Conservation (phyloP, 768 basidiomycete species). For the Collybia mongolica region DNA sequence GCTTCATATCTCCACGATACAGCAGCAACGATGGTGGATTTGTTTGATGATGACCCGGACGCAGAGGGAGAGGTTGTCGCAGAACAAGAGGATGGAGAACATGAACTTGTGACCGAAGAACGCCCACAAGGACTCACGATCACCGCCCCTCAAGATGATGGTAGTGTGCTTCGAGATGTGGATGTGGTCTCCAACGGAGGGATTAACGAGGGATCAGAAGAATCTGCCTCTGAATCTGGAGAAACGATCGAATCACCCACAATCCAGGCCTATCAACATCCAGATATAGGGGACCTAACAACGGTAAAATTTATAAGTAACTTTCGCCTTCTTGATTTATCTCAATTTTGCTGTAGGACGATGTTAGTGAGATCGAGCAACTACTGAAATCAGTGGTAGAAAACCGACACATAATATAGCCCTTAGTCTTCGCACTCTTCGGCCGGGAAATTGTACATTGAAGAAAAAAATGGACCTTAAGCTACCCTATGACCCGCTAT, state of each 20-base stretch:
- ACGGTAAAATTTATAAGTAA: conserved; percentile 1
- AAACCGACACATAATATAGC: not conserved
- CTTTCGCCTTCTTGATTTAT: not conserved
- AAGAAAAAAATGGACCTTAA: too few relatives aligned
- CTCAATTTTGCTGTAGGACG: conserved; percentile 4
- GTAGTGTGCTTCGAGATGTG: too few relatives aligned
- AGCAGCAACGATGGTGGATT: not conserved
- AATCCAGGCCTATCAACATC: not conserved
- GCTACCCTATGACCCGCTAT: not conserved
- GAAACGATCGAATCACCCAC: not conserved
- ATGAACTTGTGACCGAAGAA: not conserved
- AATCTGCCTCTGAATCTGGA: not conserved
- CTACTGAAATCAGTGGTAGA: conserved; percentile 2
- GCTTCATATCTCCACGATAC: conserved; percentile 15
- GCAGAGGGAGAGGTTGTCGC: conserved; percentile 5
- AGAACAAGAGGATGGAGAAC: not conserved
- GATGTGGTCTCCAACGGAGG: not conserved
- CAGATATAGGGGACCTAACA: not conserved
- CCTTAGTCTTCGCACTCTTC: not conserved
- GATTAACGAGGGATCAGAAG: not conserved
- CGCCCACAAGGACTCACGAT: not conserved
- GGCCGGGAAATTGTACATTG: too few relatives aligned
- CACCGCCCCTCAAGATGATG: too few relatives aligned
- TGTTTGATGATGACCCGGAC: conserved; percentile 6
- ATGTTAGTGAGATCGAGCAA: conserved; percentile 11